Evolutionary conservation across 2,329 filamentous ascomycete genomes (phyloP).

Genomic region (Neonectria neomacrospora): DNA sequence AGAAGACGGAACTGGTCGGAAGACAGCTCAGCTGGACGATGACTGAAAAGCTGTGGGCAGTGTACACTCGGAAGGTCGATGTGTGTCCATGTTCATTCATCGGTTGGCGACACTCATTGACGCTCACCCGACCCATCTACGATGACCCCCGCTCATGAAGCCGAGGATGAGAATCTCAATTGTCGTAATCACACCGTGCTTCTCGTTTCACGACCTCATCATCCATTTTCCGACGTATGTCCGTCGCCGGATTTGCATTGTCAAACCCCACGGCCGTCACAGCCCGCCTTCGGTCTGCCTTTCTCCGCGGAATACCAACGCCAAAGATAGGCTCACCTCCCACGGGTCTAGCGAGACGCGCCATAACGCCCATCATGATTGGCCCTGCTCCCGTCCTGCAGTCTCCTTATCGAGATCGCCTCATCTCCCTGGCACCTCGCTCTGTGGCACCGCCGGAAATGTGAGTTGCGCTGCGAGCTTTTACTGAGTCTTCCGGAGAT

Average conservation of each 20-base stretch:
- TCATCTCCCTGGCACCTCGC: conserved; percentile 23
- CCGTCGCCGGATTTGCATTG: conserved; percentile 27
- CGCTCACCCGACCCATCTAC: background rate
- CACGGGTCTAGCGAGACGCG: background rate
- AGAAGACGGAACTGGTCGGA: background rate
- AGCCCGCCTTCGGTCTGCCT: conserved; percentile 14
- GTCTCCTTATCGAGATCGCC: conserved; percentile 41
- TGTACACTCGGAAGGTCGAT: background rate
- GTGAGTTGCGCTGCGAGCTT: conserved; percentile 30
- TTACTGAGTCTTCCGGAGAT: conserved; percentile 36
- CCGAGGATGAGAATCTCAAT: conserved; percentile 18
- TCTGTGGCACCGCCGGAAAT: conserved; percentile 38
- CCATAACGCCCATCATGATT: conserved; percentile 27
- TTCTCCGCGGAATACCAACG: conserved; percentile 40
- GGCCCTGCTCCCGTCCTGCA: conserved; percentile 12
- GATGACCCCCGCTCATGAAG: background rate
- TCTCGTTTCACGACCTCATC: conserved; percentile 27
- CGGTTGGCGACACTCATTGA: background rate
- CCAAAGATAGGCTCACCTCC: background rate
- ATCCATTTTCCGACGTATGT: conserved; percentile 40
- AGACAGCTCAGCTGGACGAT: background rate
- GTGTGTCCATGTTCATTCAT: background rate
- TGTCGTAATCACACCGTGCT: conserved; percentile 23
- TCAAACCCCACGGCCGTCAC: conserved; percentile 25
- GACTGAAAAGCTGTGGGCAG: background rate